Percentiles rank a stretch among this genome's conserved stretches.
phyloP scores from a whole-genome alignment of 805 yeast species.

The Hanseniaspora nectarophila region DNA sequence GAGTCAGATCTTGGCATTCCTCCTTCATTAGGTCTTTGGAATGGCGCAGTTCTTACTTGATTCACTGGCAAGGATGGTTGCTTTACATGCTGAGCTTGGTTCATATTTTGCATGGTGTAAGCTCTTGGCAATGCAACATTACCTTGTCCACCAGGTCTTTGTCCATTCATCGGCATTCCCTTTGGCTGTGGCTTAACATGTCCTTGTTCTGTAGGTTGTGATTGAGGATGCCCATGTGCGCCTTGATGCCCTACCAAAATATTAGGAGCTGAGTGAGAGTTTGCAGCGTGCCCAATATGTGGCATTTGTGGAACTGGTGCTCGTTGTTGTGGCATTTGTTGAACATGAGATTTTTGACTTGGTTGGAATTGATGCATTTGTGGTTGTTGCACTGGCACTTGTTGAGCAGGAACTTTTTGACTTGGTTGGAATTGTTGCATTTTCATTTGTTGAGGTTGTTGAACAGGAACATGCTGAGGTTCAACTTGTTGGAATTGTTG shows the following conservation, averaged over 20 bases:
- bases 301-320: not conserved
- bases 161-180: constrained; percentile 1
- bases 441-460: too few relatives aligned
- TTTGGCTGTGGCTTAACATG: constrained; percentile 1
- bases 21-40: not conserved
- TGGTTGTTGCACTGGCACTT: not conserved
- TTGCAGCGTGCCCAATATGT: not conserved
- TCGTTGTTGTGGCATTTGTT: not conserved
- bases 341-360: not conserved
- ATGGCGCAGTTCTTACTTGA: not conserved
- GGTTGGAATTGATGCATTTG: not conserved
- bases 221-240: not conserved
- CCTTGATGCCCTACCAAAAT: too few relatives aligned
- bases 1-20: constrained; percentile 12
- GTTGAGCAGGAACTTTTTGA: too few relatives aligned
- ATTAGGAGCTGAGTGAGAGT: too few relatives aligned
- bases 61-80: not conserved
- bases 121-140: constrained; percentile 10
- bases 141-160: not conserved
- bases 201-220: not conserved
- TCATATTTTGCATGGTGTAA: constrained; percentile 10
- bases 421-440: too few relatives aligned
- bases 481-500: not conserved
- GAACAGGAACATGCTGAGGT: not conserved
- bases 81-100: not conserved